phyloP scores from a whole-genome alignment of 169 alveolate species.

The Cryptosporidium muris region DNA sequence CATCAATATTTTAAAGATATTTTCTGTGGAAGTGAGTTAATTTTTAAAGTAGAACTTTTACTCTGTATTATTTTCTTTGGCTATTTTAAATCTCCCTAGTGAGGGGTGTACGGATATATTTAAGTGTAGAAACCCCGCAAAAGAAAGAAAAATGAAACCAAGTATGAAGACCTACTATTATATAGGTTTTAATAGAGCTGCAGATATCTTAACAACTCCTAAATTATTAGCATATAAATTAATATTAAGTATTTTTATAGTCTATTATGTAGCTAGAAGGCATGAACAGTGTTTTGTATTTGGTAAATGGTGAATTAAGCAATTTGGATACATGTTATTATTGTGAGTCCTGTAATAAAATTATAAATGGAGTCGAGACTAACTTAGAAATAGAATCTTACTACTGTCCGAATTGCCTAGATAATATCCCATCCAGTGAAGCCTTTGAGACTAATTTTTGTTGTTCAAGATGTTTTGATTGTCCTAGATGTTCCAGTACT shows the following conservation, averaged over 20 bases:
- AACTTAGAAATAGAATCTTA: slow-evolving; percentile 78
- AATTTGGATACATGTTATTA: slow-evolving; percentile 37
- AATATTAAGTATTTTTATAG: neutral
- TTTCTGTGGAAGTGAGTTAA: neutral
- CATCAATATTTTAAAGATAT: slow-evolving; percentile 42
- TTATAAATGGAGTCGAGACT: slow-evolving; percentile 29
- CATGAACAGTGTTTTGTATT: slow-evolving; percentile 1
- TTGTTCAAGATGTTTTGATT: slow-evolving; percentile 74
- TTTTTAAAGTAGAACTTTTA: neutral
- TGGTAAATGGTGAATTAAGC: slow-evolving; percentile 5
- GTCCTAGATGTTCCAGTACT: slow-evolving; percentile 75
- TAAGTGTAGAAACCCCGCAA: too few species aligned
- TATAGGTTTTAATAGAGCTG: too few species aligned
- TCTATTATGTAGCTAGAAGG: slow-evolving; percentile 3
- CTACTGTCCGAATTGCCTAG: slow-evolving; percentile 78
- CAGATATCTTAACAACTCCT: too few species aligned
- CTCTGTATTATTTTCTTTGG: neutral
- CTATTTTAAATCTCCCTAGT: too few species aligned
- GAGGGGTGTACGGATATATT: too few species aligned
- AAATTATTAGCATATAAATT: too few species aligned
- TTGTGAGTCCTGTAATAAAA: slow-evolving; percentile 60
- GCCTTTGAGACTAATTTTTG: slow-evolving; percentile 75
- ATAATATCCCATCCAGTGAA: slow-evolving; percentile 76
- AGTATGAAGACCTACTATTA: too few species aligned
- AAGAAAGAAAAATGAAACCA: too few species aligned